Base-by-base conservation (phyloP, 768 basidiomycete genomes). In the Pholiota microspora region DNA sequence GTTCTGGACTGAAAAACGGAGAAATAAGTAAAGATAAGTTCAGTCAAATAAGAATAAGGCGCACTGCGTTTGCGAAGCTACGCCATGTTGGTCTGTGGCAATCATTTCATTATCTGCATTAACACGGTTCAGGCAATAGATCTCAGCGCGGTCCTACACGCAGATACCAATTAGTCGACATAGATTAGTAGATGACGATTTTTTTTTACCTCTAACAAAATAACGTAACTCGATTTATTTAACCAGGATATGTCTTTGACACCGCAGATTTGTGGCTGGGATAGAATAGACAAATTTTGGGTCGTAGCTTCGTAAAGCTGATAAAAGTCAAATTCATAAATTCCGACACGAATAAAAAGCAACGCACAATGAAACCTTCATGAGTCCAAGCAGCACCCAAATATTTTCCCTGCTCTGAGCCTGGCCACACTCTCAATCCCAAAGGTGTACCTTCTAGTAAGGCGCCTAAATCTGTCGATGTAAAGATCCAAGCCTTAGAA, bases 331-430 rank as follows among this genome's bases (percentile, higher is more conserved):
- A 34, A 46, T 18, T 48, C 28, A 13, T 36, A 16, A 15, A 6
- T 15, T 36, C 5, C n/a, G 9, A 36, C 5, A 36, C 10, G n/a
- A 42, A 18, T 6, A 10, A 12, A 18, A 12, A 7, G 40, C 2
- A 23, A 65, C 73, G 57, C 59, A 79, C 80, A 44, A 66, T 65
- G 8, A 80, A 54, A 40, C 75, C 72, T 9, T 68, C 44, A 24
- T 75, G 68, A 3, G 79, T 74, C 84, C 84, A 85, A 12, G 69
- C 70, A 18, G 83, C 52, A 0, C 75, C 79, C 18, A 71, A 61
- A 7, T 80, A 54, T 16, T 58, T 69, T 13, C 57, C 61, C 36
- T 65, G 69, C 18, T 57, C 63, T 32, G 62, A 57, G 38, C 60
- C 27, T 12, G 28, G 52, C 46, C 66, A 63, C 27, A 66, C 61